Evolutionary conservation across 2,329 filamentous ascomycete genomes (phyloP), one percentile per base, ranked within the genome.

Genomic region (Fusarium chlamydosporum): DNA sequence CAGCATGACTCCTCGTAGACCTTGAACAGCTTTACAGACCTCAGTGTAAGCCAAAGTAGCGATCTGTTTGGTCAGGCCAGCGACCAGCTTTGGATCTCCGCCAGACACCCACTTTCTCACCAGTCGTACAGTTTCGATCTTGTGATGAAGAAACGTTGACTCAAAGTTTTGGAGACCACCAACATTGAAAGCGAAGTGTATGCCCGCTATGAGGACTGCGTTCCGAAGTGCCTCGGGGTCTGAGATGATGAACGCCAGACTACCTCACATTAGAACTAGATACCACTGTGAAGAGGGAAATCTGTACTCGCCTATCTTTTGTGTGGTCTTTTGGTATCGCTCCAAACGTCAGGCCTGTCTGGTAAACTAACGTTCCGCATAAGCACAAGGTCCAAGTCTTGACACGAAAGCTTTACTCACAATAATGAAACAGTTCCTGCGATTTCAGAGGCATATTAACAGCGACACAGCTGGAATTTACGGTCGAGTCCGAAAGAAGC

Each of bases 401-500:
- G 1, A 3, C 2, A 5, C 2, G 4, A 4, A 11, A 2, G 26
- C 15, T 7, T 2, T 1, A 13, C 54, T 6, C 27, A 65, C 62
- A 65, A 4, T 65, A 65, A 29, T 65, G 56, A n/a, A 65, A 65
- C 7, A 65, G 33, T 10, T 65, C 62, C 6, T 65, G 61, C 2
- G 62, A 65, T 33, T 45, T 41, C 12, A 65, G 16, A 3, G 62
- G 62, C 62, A 65, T 65, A 0, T 55, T 27, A 9, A 65, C 65
- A 4, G 62, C 20, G 4, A 65, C n/a, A 4, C 18, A 48, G 15
- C 48, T 31, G 3, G 59, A 3, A 9, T 35, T 65, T 9, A 34
- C 27, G 2, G 18, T 5, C 11, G 61, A 58, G 2, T 35, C 33
- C 2, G 60, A 59, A 16, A 59, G 33, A 5, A 51, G 4, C 37